Percentiles rank a stretch among this genome's conserved stretches.
Evolutionary conservation across 2,329 filamentous ascomycete species (phyloP).

Genomic region (Fusarium sp.): DNA sequence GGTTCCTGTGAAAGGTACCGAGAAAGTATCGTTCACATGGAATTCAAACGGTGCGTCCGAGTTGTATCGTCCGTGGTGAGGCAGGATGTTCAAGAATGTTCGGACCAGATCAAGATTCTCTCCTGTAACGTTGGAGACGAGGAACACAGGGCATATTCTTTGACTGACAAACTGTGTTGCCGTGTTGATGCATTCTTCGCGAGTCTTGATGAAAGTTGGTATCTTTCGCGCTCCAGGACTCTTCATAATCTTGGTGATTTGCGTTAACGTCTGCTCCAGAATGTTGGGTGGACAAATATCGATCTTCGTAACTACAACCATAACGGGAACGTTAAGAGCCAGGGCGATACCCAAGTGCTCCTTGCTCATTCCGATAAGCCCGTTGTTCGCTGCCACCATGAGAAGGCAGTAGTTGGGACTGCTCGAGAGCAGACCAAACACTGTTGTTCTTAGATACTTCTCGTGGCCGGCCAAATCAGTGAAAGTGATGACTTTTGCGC

Average conservation of each 20-base stretch:
- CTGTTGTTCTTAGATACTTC: slow-evolving; percentile 92
- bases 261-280: slow-evolving; percentile 89
- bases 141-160: slow-evolving; percentile 96
- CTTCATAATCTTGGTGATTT: slow-evolving; percentile 93
- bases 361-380: slow-evolving; percentile 97
- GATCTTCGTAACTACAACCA: slow-evolving; percentile 98
- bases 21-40: slow-evolving; percentile 97
- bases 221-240: slow-evolving; percentile 95
- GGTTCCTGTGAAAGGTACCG: slow-evolving; percentile 95
- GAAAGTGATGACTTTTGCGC: slow-evolving; percentile 96
- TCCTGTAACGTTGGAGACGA: slow-evolving; percentile 97
- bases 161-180: slow-evolving; percentile 96
- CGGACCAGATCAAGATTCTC: slow-evolving; percentile 91
- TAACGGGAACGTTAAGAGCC: slow-evolving; percentile 94
- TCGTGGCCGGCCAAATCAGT: slow-evolving; percentile 97
- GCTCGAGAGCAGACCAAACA: slow-evolving; percentile 93
- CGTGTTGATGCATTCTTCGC: slow-evolving; percentile 93
- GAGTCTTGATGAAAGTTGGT: slow-evolving; percentile 92
- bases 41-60: slow-evolving; percentile 91
- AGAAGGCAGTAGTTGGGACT: slow-evolving; percentile 97
- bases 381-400: slow-evolving; percentile 99
- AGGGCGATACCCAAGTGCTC: slow-evolving; percentile 96
- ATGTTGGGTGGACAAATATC: slow-evolving; percentile 98
- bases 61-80: slow-evolving; percentile 94
- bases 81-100: slow-evolving; percentile 93